Base-by-base conservation (phyloP, 805 yeast species). In the Jamesozyma rosinii region DNA sequence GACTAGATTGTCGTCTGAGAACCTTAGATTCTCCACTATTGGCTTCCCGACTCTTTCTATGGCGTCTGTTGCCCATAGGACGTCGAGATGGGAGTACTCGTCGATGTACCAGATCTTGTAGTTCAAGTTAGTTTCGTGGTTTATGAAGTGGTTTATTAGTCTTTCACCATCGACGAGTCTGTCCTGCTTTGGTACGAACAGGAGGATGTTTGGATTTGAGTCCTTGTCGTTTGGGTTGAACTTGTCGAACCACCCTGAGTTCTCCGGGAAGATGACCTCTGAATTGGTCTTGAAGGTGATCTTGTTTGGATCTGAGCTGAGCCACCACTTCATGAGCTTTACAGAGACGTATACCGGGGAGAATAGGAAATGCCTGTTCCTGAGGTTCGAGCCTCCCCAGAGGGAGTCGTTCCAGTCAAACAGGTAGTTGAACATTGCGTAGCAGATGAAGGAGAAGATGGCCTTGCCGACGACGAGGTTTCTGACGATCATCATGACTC, bases 281-380 rank as follows among this genome's bases (percentile, higher is more conserved):
- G 68, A 55, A 33, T 42, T 42, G 30, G 54, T 57, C 18, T 55
- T 54, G 49, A 63, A 76, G 63, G 48, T 81, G 70, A 44, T 62
- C 65, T 55, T 59, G 30, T 53, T 50, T n/a, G 50, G 45, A 34
- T 52, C 52, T 4, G 54, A 49, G 36, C 79, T 77, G 17, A 88
- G 67, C 97, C 97, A 90, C 97, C 97, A 92, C 35, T 76, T 71
- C 95, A 90, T 88, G 46, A 85, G 69, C 49, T 79, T 77, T 1
- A 86, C 71, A 18, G 92, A 81, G n/a, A 88, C 82, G 58, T 76
- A 83, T 4, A 83, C 85, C 0, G 95, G 95, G 2, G 95, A 82
- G 60, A 87, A 89, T 11, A 88, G 63, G 51, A 90, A 88, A 63
- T 85, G 89, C 35, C 89, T 70, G 47, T 76, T 75, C 54, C 88